Evolutionary conservation across 768 basidiomycete genomes (phyloP).

Genomic region (Scleroderma bovista): DNA sequence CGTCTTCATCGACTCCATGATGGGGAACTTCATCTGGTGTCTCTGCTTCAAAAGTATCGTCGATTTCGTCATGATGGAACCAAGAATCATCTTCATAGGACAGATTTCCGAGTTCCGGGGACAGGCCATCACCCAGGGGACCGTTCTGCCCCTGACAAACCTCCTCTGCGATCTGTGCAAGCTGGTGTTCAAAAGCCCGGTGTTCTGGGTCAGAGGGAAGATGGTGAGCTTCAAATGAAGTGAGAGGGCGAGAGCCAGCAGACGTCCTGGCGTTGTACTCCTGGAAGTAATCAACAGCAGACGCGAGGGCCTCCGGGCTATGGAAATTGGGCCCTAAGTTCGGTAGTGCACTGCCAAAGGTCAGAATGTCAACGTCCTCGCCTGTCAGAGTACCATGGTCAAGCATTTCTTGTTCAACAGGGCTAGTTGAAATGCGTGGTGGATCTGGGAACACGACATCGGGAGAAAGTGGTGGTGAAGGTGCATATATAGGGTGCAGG

Average conservation of each 20-base stretch:
- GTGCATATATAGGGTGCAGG: not conserved
- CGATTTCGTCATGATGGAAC: not conserved
- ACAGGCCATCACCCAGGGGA: not conserved
- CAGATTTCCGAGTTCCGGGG: not conserved
- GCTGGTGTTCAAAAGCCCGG: not conserved
- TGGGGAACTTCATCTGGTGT: too few relatives aligned
- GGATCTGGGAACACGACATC: not conserved
- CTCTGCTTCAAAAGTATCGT: not conserved
- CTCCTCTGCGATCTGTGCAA: not conserved
- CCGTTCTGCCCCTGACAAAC: not conserved
- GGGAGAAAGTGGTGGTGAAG: not conserved
- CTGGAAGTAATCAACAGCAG: not conserved
- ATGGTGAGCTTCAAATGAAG: not conserved
- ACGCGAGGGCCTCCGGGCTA: not conserved
- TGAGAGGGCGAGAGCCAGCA: not conserved
- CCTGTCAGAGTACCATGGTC: not conserved
- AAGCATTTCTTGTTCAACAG: not conserved
- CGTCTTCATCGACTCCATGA: not conserved
- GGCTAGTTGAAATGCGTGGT: not conserved
- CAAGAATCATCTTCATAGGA: not conserved
- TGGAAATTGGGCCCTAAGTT: slow-evolving; percentile 3
- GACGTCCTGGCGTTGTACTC: not conserved
- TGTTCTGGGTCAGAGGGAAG: not conserved
- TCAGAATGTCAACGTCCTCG: slow-evolving; percentile 2
- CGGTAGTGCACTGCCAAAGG: not conserved